These are phyloP conservation scores for Anisodus tanguticus DNA, from an alignment of 257 asterid species.

Conservation along the genomic window DNA sequence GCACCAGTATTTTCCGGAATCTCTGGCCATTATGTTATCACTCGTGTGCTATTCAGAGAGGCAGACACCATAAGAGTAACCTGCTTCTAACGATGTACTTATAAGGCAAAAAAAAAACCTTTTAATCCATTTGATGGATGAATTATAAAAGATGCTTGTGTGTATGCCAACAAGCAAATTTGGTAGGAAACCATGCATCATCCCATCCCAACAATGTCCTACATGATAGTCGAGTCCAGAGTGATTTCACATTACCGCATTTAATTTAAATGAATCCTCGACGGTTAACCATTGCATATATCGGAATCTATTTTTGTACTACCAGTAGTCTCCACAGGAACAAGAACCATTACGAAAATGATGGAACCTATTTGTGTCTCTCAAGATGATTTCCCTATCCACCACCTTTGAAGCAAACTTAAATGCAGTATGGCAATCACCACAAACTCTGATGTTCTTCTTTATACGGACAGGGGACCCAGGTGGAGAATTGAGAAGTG, in stretches of 20 bases:
- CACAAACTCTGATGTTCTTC: constrained; percentile 89
- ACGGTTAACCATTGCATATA: not conserved
- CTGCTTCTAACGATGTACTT: constrained; percentile 8
- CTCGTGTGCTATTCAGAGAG: not conserved
- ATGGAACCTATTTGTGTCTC: constrained; percentile 84
- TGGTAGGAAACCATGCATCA: constrained; percentile 18
- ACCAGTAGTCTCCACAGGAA: constrained; percentile 91
- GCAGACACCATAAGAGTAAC: not conserved
- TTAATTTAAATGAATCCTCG: not conserved
- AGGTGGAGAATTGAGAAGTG: constrained; percentile 55
- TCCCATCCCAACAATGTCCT: not conserved
- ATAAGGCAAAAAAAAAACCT: not conserved
- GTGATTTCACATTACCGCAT: constrained; percentile 14
- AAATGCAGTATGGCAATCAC: constrained; percentile 78
- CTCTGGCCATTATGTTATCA: not conserved
- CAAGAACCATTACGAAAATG: constrained; percentile 71
- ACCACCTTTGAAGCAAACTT: constrained; percentile 68
- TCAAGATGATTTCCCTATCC: constrained; percentile 64
- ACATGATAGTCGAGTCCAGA: not conserved
- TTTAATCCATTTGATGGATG: not conserved
- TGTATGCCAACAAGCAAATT: not conserved
- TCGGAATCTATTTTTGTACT: constrained; percentile 22
- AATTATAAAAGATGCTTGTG: not conserved
- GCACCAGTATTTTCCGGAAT: constrained; percentile 15
- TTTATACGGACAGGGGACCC: constrained; percentile 64